Percentiles rank a stretch among this genome's conserved stretches.
These are phyloP conservation scores for Boletus insuetus DNA, from an alignment of 768 basidiomycete species.

Conservation along the genomic window DNA sequence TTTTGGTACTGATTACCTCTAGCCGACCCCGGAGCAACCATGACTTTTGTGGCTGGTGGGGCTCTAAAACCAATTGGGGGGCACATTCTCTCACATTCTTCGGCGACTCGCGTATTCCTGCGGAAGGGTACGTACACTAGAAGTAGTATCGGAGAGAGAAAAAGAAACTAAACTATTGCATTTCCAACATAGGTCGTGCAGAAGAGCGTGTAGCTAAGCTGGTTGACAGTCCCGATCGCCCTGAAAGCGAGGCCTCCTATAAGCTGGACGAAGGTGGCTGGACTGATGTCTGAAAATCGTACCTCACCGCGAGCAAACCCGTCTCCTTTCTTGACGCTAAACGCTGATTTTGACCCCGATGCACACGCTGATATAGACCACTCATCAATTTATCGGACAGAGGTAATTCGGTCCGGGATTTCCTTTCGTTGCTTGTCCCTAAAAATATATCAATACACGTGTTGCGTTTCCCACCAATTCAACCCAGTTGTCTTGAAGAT, in stretches of 20 bases:
- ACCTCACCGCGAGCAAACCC: background rate
- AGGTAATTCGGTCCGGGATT: background rate
- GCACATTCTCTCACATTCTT: constrained; percentile 83
- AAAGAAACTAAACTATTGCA: background rate
- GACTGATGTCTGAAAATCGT: constrained; percentile 65
- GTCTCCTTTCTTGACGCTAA: background rate
- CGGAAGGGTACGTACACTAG: constrained; percentile 63
- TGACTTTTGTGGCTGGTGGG: constrained; percentile 93
- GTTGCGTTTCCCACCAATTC: background rate
- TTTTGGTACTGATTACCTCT: constrained; percentile 13
- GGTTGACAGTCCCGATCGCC: constrained; percentile 85
- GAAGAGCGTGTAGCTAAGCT: constrained; percentile 90
- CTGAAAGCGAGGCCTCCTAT: constrained; percentile 89
- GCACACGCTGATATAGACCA: background rate
- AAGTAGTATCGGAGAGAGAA: background rate
- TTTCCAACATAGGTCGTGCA: constrained; percentile 60
- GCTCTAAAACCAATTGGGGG: constrained; percentile 90
- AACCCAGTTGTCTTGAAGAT: background rate
- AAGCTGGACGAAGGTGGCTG: constrained; percentile 90
- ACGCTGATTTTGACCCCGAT: background rate
- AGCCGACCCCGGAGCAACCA: constrained; percentile 94
- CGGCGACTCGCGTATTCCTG: constrained; percentile 82
- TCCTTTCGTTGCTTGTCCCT: background rate
- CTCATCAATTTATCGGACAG: too few species aligned
- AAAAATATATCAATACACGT: background rate